Percentiles rank a stretch among this genome's conserved stretches.
Evolutionary conservation across 2,329 filamentous ascomycete species (phyloP).

Genomic region (Calycina marina): DNA sequence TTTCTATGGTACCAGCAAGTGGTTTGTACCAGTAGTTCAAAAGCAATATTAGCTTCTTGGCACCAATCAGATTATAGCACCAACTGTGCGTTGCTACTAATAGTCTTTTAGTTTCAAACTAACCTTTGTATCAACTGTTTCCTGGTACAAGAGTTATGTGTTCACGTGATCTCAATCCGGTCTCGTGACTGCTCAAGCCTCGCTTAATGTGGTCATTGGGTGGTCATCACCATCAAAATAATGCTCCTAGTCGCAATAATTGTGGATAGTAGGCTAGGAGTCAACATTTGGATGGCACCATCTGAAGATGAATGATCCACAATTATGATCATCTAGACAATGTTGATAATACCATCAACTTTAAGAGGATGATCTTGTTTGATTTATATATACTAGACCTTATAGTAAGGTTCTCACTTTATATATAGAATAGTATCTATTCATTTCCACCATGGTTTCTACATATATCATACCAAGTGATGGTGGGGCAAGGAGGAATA

Average conservation of each 20-base stretch:
- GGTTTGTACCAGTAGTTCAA: no score
- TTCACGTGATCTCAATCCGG: background rate
- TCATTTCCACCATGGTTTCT: conserved; percentile 5
- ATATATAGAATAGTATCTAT: conserved; percentile 4
- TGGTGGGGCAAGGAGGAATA: conserved; percentile 4
- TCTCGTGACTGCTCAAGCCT: background rate
- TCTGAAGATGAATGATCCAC: background rate
- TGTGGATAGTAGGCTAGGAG: background rate
- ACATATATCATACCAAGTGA: conserved; percentile 3
- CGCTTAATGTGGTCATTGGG: background rate
- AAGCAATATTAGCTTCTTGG: no score
- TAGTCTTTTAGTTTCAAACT: background rate
- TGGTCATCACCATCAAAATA: background rate
- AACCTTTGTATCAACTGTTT: background rate
- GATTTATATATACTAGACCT: conserved; percentile 1
- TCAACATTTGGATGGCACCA: background rate
- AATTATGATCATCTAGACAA: conserved; percentile 4
- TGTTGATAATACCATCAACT: conserved; percentile 1
- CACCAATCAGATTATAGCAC: background rate
- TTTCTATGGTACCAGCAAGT: no score
- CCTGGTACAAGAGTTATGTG: background rate
- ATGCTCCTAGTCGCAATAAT: background rate
- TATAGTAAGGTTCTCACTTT: conserved; percentile 4
- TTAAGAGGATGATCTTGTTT: conserved; percentile 1
- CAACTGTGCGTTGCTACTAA: background rate